These are phyloP conservation scores for Verticillium isaacii DNA, from an alignment of 2,329 filamentous ascomycete genomes.

Conservation along the genomic window DNA sequence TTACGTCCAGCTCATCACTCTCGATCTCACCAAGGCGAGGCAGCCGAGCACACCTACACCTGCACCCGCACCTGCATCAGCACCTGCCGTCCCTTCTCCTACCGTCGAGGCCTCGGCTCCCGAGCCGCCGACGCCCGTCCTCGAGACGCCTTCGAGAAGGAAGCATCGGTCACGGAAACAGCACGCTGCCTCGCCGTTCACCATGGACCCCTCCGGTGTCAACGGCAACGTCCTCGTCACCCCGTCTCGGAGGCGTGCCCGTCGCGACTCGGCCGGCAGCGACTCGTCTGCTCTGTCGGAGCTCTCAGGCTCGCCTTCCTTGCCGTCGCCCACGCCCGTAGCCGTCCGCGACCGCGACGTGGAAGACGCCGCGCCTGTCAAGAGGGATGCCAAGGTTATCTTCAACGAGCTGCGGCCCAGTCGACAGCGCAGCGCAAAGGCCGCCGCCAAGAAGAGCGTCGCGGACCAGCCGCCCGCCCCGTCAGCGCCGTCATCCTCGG, in stretches of 20 bases:
- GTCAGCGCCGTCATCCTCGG: not conserved
- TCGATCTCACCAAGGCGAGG: constrained; percentile 24
- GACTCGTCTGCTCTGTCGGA: constrained; percentile 37
- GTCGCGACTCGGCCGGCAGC: constrained; percentile 33
- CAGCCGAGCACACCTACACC: not conserved
- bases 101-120: not conserved
- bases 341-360: not conserved
- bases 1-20: constrained; percentile 40
- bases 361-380: not conserved
- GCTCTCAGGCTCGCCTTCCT: constrained; percentile 16
- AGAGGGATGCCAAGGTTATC: not conserved
- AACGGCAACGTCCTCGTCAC: constrained; percentile 14
- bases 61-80: not conserved
- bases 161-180: constrained; percentile 4
- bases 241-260: constrained; percentile 27
- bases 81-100: not conserved
- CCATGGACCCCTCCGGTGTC: constrained; percentile 1
- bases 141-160: constrained; percentile 11
- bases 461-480: not conserved
- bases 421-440: not conserved
- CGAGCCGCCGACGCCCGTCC: not conserved
- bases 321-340: constrained; percentile 31
- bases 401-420: constrained; percentile 1
- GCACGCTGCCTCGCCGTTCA: constrained; percentile 4
- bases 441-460: not conserved